These are phyloP conservation scores for Saccharomycopsis sp. DNA, from an alignment of 805 yeast species.

Conservation along the genomic window DNA sequence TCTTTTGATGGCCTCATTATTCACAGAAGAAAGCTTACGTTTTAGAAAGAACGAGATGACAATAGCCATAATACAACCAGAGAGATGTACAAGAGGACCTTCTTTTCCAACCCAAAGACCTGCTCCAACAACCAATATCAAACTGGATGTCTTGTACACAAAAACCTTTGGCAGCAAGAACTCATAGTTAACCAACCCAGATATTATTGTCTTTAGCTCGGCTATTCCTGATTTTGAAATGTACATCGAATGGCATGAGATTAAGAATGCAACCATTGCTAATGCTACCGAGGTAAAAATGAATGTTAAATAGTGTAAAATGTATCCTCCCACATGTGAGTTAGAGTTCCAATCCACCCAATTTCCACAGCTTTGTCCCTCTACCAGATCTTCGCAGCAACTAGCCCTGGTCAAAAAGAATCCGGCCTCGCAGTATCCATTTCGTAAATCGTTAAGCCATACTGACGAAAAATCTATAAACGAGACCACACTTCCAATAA, in stretches of 20 bases:
- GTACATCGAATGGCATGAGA: conserved; percentile 30
- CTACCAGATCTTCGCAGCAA: conserved; percentile 24
- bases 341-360: conserved; percentile 21
- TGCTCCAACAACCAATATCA: conserved; percentile 60
- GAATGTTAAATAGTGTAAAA: conserved; percentile 13
- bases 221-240: conserved; percentile 61
- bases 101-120: conserved; percentile 84
- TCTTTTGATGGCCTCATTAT: conserved; percentile 54
- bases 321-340: conserved; percentile 10
- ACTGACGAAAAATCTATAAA: conserved; percentile 12
- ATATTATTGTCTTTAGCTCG: conserved; percentile 60
- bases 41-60: conserved; percentile 29
- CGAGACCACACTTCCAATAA: conserved; percentile 12
- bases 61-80: conserved; percentile 50
- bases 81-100: conserved; percentile 79
- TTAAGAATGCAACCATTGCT: conserved; percentile 1
- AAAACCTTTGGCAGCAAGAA: conserved; percentile 49
- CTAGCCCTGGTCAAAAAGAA: conserved; percentile 8
- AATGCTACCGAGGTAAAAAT: conserved; percentile 5
- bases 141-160: conserved; percentile 49
- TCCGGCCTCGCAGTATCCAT: conserved; percentile 15
- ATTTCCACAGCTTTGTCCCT: conserved; percentile 13
- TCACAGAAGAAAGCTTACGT: conserved; percentile 20
- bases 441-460: conserved; percentile 19
- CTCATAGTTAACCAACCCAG: conserved; percentile 52